phyloP scores from a whole-genome alignment of 169 alveolate genomes.

The Plasmodium adleri region DNA sequence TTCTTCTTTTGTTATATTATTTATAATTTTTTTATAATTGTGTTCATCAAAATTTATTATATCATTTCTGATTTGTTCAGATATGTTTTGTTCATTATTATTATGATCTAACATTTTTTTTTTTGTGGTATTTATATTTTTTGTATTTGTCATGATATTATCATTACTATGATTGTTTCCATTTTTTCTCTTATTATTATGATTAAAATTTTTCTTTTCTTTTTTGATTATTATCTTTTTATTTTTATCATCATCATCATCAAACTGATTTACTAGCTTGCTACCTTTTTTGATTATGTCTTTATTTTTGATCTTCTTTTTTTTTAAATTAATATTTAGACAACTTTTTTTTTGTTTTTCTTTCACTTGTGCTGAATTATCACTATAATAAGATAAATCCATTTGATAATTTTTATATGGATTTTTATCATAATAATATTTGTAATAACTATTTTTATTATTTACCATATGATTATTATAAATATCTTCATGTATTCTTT shows the following conservation, averaged over 20 bases:
- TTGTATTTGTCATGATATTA: neutral
- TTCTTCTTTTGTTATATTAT: constrained; percentile 58
- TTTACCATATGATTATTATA: neutral
- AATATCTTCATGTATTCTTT: neutral
- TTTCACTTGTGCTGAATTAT: constrained; percentile 32
- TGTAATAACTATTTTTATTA: neutral
- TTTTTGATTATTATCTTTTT: neutral
- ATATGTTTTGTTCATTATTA: neutral
- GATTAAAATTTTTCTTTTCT: neutral
- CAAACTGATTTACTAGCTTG: too few relatives aligned
- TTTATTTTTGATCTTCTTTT: neutral
- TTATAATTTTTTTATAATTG: constrained; percentile 59
- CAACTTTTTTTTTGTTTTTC: neutral
- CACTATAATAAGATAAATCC: constrained; percentile 44
- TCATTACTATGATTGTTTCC: neutral
- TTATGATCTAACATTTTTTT: neutral
- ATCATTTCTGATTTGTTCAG: constrained; percentile 40
- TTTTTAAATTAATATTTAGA: neutral
- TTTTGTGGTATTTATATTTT: neutral
- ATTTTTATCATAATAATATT: constrained; percentile 25
- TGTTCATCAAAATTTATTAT: constrained; percentile 61
- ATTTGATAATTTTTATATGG: constrained; percentile 13
- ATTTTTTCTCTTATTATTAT: neutral
- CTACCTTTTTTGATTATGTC: neutral
- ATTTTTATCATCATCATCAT: neutral